Base-by-base conservation (phyloP, 2,329 filamentous ascomycete genomes). In the Ceratocystis variospora region DNA sequence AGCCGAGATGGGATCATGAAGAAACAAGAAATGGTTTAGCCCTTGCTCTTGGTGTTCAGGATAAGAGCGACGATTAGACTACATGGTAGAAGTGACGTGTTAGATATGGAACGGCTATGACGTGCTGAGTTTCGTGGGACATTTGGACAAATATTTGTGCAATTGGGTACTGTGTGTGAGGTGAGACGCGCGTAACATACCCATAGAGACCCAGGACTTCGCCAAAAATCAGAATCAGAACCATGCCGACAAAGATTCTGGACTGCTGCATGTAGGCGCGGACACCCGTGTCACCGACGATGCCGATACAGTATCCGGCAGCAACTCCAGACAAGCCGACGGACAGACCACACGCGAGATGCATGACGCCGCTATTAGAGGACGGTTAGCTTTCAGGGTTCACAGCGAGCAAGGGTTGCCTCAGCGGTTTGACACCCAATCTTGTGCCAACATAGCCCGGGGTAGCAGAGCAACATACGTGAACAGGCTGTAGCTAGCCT, bases 171-270 rank as follows among this genome's bases (percentile, higher is more conserved):
- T 8, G 59, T 22, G 57, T 22, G 33, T 12, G 33, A 55, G 45
- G 31, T 15, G 41, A 28, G 28, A 69, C 37, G 37, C 37, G 46
- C n/a, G n/a, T 10, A 28, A 75, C 87, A 71, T 81, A 96, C 90
- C 94, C 94, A 73, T 99, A 99, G 41, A 99, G 86, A 76, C 94
- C 94, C 74, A 99, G 76, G 19, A 99, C 94, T 81, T 99, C 94
- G 67, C 90, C 94, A 75, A 99, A 99, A 83, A 99, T 99, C 70
- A 97, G 83, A 71, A 97, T 97, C 72, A 99, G 79, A 61, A 99
- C 93, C 94, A 97, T 97, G 76, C 94, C 94, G 62, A 99, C 94
- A 72, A 96, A 99, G 70, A 99, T 88, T 70, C 93, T 85, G 62
- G 89, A 95, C 77, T 99, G 94, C 73, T 90, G 85, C 91, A 99